Evolutionary conservation across 2,329 filamentous ascomycete genomes (phyloP).

Genomic region (Penicillium vulpinum): DNA sequence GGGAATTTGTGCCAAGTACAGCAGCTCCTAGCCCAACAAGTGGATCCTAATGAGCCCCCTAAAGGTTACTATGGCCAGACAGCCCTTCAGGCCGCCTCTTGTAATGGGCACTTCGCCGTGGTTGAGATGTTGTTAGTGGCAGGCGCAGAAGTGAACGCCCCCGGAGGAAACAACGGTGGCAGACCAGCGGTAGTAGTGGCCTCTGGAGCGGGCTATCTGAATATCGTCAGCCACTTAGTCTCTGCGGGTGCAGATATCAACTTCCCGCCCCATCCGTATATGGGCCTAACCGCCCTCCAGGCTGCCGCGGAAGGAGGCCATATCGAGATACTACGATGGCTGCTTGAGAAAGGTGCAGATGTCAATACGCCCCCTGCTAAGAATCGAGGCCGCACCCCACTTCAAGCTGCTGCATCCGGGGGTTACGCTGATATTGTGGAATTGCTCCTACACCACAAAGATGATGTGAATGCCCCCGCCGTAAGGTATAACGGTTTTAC

Average conservation of each 20-base stretch:
- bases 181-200: not conserved
- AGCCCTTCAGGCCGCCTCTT: not conserved
- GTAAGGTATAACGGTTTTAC: not conserved
- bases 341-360: not conserved
- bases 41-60: not conserved
- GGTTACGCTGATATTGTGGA: not conserved
- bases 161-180: not conserved
- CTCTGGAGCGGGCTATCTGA: not conserved
- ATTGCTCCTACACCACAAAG: not conserved
- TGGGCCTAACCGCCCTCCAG: not conserved
- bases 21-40: not conserved
- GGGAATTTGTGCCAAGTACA: not conserved
- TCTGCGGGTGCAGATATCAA: not conserved
- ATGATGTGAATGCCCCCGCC: not conserved
- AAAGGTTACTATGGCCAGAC: not conserved
- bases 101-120: not conserved
- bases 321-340: not conserved
- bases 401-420: not conserved
- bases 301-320: not conserved
- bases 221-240: not conserved
- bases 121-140: not conserved
- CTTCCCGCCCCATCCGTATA: not conserved
- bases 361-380: not conserved
- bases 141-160: not conserved
- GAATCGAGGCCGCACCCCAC: not conserved